phyloP scores from a whole-genome alignment of 2,329 filamentous ascomycete species.

The Hypoxylon sp. region DNA sequence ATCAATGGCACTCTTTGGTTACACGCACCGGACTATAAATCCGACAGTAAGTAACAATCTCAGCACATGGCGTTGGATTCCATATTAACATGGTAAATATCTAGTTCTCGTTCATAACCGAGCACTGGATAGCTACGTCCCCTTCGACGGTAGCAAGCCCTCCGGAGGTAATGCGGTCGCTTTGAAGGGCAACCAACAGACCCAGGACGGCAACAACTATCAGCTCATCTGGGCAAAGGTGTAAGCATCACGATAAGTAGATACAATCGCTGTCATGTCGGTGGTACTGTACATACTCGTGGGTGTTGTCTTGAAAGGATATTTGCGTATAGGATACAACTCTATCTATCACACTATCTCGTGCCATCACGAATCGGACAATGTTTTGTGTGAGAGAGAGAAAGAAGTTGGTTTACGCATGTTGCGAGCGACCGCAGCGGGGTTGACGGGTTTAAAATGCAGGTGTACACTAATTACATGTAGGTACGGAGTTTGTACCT shows the following conservation, averaged over 20 bases:
- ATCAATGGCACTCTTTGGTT: conserved; percentile 22
- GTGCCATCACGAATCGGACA: too few relatives aligned
- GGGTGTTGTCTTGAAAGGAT: too few relatives aligned
- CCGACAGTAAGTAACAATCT: conserved; percentile 16
- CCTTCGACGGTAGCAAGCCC: conserved; percentile 10
- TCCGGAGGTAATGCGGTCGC: conserved; percentile 18
- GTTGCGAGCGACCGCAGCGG: too few relatives aligned
- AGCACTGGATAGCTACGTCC: conserved; percentile 22
- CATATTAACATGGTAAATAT: background rate
- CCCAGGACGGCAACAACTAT: conserved; percentile 29
- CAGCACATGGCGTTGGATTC: background rate
- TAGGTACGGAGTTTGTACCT: background rate
- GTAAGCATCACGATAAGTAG: background rate
- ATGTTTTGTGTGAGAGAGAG: too few relatives aligned
- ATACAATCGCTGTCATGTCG: background rate
- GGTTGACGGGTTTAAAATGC: too few relatives aligned
- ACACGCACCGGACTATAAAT: conserved; percentile 23
- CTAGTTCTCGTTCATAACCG: conserved; percentile 26
- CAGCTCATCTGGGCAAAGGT: conserved; percentile 32
- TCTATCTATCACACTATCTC: too few relatives aligned
- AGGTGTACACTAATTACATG: too few relatives aligned
- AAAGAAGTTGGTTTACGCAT: too few relatives aligned
- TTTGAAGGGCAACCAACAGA: conserved; percentile 22
- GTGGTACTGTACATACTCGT: background rate
- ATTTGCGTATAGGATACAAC: too few relatives aligned